Evolutionary conservation across 2,329 filamentous ascomycete genomes (phyloP).

Genomic region (Paracorniculantispora psalliotae): DNA sequence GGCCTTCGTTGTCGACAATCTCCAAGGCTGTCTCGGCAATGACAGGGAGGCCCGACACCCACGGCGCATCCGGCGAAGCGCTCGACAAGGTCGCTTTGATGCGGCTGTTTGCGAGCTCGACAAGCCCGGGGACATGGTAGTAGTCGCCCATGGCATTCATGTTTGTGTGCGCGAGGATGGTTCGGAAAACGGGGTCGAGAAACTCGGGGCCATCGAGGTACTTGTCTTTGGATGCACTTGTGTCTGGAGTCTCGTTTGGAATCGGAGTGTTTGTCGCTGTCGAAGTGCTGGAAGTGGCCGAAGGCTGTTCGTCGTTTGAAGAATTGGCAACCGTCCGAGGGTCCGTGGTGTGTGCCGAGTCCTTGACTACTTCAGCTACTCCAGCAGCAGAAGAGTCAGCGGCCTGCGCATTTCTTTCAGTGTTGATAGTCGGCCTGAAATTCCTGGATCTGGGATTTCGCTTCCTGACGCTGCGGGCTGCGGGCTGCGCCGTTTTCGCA

Average conservation of each 20-base stretch:
- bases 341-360: too few relatives aligned
- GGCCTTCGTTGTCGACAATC: background rate
- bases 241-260: background rate
- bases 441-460: too few relatives aligned
- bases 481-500: too few relatives aligned
- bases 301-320: too few relatives aligned
- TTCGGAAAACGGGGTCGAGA: background rate
- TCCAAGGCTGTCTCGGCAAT: background rate
- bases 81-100: background rate
- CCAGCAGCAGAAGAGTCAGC: too few relatives aligned
- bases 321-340: too few relatives aligned
- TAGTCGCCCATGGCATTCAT: constrained; percentile 3
- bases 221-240: background rate
- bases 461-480: too few relatives aligned
- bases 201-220: background rate
- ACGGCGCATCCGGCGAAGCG: background rate
- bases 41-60: background rate
- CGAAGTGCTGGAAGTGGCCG: too few relatives aligned
- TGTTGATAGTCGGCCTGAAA: too few relatives aligned
- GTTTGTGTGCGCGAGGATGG: background rate
- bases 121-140: background rate
- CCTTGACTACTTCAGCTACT: too few relatives aligned
- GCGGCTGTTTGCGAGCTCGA: background rate
- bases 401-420: too few relatives aligned
- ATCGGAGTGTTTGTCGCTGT: background rate